Base-by-base conservation (phyloP, 2,329 filamentous ascomycete species). In the Cercospora beticola region DNA sequence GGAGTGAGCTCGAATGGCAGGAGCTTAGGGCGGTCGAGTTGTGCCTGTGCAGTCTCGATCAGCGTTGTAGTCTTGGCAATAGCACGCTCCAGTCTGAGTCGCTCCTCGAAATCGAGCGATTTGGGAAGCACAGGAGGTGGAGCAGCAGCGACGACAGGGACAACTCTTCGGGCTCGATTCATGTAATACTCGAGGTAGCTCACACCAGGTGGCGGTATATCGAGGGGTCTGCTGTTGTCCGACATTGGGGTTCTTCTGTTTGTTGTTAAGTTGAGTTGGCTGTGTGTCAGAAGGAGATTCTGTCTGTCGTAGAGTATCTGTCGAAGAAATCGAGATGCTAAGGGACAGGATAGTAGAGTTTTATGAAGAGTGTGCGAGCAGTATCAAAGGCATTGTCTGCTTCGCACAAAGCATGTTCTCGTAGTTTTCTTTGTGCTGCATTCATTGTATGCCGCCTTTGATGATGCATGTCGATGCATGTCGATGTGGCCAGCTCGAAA, bases 171-270 rank as follows among this genome's bases (percentile, higher is more conserved):
- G 21, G 70, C 68, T 66, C 64, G 62, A 21, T 68, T 62, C 69
- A 69, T 72, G 49, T 68, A 66, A 54, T 52, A 64, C 16, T 69
- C 64, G 43, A 72, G 49, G 2, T 30, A 28, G 30, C 62, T 61
- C 57, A 71, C 60, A 36, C 65, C 69, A 40, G 70, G 67, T 46
- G 69, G 65, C 10, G 69, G 67, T 40, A 54, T 56, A 18, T 60
- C 21, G 16, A 65, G 43, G 8, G 61, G 56, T 12, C 33, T 40
- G 40, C 28, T 36, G 31, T 33, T 65, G 21, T 63, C 61, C 57
- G 64, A 28, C 62, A 68, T 43, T n/a, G 16, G 36, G 5, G 36
- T n/a, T n/a, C 36, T 43, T n/a, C 36, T 71, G 36, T 66, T 67
- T 33, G 10, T 23, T 52, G 40, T 16, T 36, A 5, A 4, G 9